Conservation (phyloP, 768 basidiomycete genomes). For the Kwoniella sp. region DNA sequence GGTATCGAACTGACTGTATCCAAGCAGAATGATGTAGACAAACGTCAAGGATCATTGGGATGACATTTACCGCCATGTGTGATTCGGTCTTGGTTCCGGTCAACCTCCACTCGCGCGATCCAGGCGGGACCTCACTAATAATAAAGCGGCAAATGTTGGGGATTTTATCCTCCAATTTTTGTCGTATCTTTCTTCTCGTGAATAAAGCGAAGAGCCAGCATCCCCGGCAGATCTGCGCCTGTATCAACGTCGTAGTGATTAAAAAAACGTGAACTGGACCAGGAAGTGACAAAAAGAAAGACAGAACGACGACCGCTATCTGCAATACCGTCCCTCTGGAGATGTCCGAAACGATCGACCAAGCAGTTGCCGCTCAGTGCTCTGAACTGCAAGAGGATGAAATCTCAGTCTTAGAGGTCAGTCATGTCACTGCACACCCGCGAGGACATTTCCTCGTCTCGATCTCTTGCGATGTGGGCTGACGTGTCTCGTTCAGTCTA, state of each 20-base stretch:
- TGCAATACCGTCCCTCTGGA: not conserved
- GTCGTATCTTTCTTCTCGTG: no score
- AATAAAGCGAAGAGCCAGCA: no score
- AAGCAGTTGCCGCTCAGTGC: slow-evolving; percentile 25
- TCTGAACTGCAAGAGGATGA: slow-evolving; percentile 43
- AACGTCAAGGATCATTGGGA: not conserved
- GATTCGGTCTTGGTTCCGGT: slow-evolving; percentile 1
- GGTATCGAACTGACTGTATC: no score
- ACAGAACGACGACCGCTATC: no score
- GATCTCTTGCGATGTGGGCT: no score
- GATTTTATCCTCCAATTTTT: no score
- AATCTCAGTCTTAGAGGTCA: slow-evolving; percentile 45
- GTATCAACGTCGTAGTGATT: no score
- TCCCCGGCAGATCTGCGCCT: no score
- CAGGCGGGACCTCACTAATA: not conserved
- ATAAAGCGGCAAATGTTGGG: not conserved
- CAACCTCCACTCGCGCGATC: slow-evolving; percentile 8
- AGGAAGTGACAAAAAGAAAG: no score
- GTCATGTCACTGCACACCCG: slow-evolving; percentile 5
- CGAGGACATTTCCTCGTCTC: no score
- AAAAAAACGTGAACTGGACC: no score
- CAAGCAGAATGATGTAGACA: no score
- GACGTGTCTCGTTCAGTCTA: slow-evolving; percentile 25
- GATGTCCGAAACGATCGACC: slow-evolving; percentile 11
- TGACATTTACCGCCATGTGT: not conserved